Conservation (phyloP, 2,329 filamentous ascomycete species). For the Cadophora sp. region DNA sequence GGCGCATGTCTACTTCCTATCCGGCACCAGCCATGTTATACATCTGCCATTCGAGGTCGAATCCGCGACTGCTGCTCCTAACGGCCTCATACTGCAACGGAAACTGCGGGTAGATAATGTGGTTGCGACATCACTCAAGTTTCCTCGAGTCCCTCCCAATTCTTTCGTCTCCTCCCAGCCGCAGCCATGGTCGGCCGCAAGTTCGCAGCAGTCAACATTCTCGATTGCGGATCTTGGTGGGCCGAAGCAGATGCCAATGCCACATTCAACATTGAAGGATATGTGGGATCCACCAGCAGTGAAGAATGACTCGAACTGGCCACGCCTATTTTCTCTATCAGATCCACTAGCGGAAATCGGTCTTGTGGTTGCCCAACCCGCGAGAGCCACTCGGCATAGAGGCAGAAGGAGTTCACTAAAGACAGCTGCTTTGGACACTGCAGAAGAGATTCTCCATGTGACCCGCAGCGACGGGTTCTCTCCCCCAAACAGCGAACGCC, state of each 20-base stretch:
- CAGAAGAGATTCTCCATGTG: conserved; percentile 85
- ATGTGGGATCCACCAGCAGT: conserved; percentile 62
- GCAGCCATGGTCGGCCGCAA: conserved; percentile 56
- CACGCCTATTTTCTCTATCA: conserved; percentile 81
- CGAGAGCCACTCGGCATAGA: conserved; percentile 46
- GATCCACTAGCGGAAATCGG: conserved; percentile 88
- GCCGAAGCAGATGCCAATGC: conserved; percentile 60
- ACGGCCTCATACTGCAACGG: conserved; percentile 85
- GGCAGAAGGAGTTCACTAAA: conserved; percentile 52
- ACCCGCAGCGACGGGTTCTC: conserved; percentile 67
- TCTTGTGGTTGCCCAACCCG: conserved; percentile 71
- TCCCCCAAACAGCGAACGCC: conserved; percentile 48
- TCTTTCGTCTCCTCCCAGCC: conserved; percentile 80
- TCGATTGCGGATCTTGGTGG: conserved; percentile 63
- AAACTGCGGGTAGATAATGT: conserved; percentile 64
- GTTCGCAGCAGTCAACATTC: conserved; percentile 59
- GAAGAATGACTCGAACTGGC: conserved; percentile 66
- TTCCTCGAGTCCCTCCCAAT: conserved; percentile 74
- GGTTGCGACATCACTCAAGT: conserved; percentile 59
- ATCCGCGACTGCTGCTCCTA: conserved; percentile 79
- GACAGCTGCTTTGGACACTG: conserved; percentile 68
- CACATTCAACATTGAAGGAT: conserved; percentile 60
- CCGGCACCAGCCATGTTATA: conserved; percentile 85
- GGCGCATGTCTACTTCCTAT: conserved; percentile 90
- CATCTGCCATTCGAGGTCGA: conserved; percentile 96